Evolutionary conservation across 441 rosid genomes (phyloP).

Genomic region (Populus tomentosa): DNA sequence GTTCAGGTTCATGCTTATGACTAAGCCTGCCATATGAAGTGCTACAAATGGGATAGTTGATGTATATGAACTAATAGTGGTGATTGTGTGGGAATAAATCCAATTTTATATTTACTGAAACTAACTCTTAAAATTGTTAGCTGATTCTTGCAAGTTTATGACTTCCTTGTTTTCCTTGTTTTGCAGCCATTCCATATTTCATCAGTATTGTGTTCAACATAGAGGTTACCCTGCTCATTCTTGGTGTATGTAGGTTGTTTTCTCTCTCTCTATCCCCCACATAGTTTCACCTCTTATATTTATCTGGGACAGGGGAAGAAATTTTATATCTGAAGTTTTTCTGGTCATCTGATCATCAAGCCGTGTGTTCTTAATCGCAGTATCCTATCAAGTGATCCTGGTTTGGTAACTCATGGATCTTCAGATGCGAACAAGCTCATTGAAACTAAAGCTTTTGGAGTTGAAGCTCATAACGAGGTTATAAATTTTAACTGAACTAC

Average conservation of each 20-base stretch:
- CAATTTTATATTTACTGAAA: not conserved
- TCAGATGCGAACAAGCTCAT: conserved; percentile 12
- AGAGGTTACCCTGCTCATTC: conserved; percentile 36
- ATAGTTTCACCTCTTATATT: not conserved
- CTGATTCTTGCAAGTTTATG: not conserved
- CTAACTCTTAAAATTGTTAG: not conserved
- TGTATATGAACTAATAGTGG: not conserved
- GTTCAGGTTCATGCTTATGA: not conserved
- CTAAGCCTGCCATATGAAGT: not conserved
- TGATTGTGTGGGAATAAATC: not conserved
- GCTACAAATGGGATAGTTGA: not conserved
- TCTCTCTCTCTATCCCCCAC: not conserved
- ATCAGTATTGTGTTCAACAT: conserved; percentile 31
- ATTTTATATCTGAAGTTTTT: not conserved
- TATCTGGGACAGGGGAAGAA: not conserved
- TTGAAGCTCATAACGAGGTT: conserved; percentile 32
- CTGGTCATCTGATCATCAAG: not conserved
- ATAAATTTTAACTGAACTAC: conserved; percentile 2
- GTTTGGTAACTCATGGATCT: conserved; percentile 27
- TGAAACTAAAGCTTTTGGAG: conserved; percentile 17
- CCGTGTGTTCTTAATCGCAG: conserved; percentile 22
- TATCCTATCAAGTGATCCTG: conserved; percentile 48
- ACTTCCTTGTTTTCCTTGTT: not conserved
- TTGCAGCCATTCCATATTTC: conserved; percentile 32
- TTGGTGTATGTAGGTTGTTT: conserved; percentile 47